Evolutionary conservation across 441 rosid species (phyloP).

Genomic region (Populus tomentosa): DNA sequence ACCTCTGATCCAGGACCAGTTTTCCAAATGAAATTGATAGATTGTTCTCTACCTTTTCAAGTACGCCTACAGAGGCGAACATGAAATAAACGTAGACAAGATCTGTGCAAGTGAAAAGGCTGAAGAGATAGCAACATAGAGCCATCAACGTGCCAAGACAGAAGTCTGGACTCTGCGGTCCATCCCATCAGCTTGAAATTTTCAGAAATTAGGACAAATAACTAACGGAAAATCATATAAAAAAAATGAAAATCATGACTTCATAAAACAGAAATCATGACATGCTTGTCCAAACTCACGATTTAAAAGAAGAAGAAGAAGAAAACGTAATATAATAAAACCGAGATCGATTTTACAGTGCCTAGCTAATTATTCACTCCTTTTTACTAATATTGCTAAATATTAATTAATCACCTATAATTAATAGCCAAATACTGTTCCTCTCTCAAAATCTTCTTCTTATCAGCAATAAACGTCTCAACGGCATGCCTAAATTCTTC

Average conservation of each 20-base stretch:
- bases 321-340: neutral
- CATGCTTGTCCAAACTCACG: neutral
- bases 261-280: neutral
- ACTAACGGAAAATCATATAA: neutral
- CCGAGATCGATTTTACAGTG: neutral
- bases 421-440: constrained; percentile 7
- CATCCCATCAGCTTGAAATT: too few relatives aligned
- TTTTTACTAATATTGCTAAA: neutral
- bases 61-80: neutral
- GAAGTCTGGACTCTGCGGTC: neutral
- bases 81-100: too few relatives aligned
- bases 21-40: neutral
- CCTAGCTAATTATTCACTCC: neutral
- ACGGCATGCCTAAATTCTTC: constrained; percentile 46
- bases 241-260: too few relatives aligned
- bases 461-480: constrained; percentile 40
- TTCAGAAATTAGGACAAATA: neutral
- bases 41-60: neutral
- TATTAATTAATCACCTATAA: neutral
- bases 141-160: too few relatives aligned
- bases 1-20: neutral
- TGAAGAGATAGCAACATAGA: neutral
- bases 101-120: neutral
- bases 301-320: too few relatives aligned
- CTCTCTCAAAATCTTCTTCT: constrained; percentile 31